These are phyloP conservation scores for Candida tunisiensis DNA, from an alignment of 1,139 yeast species.

Conservation along the genomic window DNA sequence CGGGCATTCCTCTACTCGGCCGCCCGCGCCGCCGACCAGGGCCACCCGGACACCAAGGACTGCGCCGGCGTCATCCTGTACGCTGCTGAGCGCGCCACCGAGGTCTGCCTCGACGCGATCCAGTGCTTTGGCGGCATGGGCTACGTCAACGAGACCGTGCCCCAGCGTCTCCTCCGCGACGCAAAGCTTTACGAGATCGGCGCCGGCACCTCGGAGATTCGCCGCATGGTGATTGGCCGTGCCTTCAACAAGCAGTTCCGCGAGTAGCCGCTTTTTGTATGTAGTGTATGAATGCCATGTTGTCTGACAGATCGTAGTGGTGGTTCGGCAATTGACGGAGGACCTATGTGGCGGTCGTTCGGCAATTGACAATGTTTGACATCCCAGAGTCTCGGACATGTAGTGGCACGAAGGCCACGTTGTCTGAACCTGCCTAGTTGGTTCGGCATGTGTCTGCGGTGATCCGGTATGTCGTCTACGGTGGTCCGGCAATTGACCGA, in stretches of 20 bases:
- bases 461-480: too few relatives aligned
- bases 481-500: too few relatives aligned
- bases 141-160: conserved; percentile 17
- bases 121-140: conserved; percentile 21
- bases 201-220: conserved; percentile 18
- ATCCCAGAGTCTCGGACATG: too few relatives aligned
- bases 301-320: too few relatives aligned
- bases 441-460: too few relatives aligned
- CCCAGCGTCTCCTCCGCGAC: conserved; percentile 15
- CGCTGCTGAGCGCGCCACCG: conserved; percentile 19
- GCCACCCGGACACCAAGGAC: conserved; percentile 14
- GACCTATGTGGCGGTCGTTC: too few relatives aligned
- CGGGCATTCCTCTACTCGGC: conserved; percentile 14
- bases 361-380: too few relatives aligned
- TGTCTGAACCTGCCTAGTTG: too few relatives aligned
- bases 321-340: too few relatives aligned
- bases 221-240: conserved; percentile 19
- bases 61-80: conserved; percentile 19
- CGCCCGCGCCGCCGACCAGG: conserved; percentile 14
- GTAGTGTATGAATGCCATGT: too few relatives aligned
- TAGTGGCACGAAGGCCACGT: too few relatives aligned
- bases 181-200: conserved; percentile 20
- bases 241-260: conserved; percentile 15
- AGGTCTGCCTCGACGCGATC: conserved; percentile 18
- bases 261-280: conserved; percentile 1